A percentile compares a stretch with the other conserved stretches of the same genome.
These are phyloP conservation scores for Pseudogymnoascus sp. DNA, from an alignment of 2,329 filamentous ascomycete genomes.

Conservation along the genomic window DNA sequence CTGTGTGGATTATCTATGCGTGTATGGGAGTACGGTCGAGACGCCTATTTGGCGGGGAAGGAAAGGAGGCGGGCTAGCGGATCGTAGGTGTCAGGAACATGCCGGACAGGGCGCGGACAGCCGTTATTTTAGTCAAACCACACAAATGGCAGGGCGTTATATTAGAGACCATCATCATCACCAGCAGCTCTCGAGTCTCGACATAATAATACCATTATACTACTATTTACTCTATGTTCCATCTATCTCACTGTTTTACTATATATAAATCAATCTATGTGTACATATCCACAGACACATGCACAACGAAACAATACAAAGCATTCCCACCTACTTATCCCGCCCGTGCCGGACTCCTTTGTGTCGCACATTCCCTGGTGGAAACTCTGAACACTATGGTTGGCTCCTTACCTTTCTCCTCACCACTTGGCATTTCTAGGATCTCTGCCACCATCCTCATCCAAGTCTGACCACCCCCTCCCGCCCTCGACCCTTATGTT, in stretches of 20 bases:
- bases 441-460: not conserved
- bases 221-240: not conserved
- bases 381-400: not conserved
- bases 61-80: constrained; percentile 1
- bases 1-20: not conserved
- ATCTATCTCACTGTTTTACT: not conserved
- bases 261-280: not conserved
- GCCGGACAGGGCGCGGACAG: not conserved
- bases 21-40: constrained; percentile 1
- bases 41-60: constrained; percentile 6
- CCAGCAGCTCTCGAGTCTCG: not conserved
- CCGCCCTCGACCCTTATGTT: not conserved
- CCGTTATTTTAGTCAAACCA: not conserved
- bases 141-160: not conserved
- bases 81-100: not conserved
- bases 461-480: not conserved
- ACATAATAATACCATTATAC: too few species aligned
- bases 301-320: not conserved
- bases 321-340: not conserved
- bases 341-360: not conserved
- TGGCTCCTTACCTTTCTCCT: constrained; percentile 2
- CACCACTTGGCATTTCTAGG: not conserved
- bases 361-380: not conserved
- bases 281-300: not conserved
- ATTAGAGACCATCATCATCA: not conserved